Conservation (phyloP, 495 filamentous ascomycete species). For the Cryomyces antarcticus region DNA sequence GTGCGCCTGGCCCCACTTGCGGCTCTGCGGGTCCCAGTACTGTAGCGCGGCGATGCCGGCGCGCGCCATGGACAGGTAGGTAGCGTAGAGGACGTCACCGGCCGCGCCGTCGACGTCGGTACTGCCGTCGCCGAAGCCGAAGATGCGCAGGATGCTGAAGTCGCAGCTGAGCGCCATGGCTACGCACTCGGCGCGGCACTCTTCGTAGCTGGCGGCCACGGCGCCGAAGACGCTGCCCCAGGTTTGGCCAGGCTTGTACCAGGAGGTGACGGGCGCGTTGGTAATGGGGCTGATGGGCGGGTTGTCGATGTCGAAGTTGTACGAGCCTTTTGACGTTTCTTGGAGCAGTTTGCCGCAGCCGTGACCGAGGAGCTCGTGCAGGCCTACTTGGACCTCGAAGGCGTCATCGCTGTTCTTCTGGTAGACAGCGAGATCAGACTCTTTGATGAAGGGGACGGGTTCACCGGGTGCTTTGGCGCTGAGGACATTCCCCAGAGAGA, state of each 20-base stretch:
- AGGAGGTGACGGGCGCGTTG: slow-evolving; percentile 55
- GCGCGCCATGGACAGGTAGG: slow-evolving; percentile 81
- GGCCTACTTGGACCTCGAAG: slow-evolving; percentile 87
- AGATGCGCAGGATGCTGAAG: slow-evolving; percentile 71
- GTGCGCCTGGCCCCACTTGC: slow-evolving; percentile 89
- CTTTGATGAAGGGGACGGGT: slow-evolving; percentile 67
- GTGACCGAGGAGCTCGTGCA: slow-evolving; percentile 90
- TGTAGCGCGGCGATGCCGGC: slow-evolving; percentile 72
- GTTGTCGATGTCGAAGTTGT: slow-evolving; percentile 66
- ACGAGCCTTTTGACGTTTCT: slow-evolving; percentile 59
- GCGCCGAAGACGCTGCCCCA: slow-evolving; percentile 85
- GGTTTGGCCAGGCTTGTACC: slow-evolving; percentile 85
- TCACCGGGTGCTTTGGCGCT: slow-evolving; percentile 79
- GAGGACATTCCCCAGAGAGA: slow-evolving; percentile 76
- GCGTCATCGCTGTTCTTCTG: slow-evolving; percentile 60
- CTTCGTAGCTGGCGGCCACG: slow-evolving; percentile 71
- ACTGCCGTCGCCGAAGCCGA: slow-evolving; percentile 62
- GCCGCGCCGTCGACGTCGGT: slow-evolving; percentile 51
- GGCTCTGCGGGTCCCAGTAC: slow-evolving; percentile 67
- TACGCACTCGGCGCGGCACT: slow-evolving; percentile 68
- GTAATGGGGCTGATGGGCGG: slow-evolving; percentile 68
- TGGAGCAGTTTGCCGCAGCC: slow-evolving; percentile 90
- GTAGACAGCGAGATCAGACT: slow-evolving; percentile 55
- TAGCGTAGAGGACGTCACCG: slow-evolving; percentile 65
- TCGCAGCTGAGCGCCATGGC: slow-evolving; percentile 87